Evolutionary conservation across 495 filamentous ascomycete species (phyloP).

Genomic region (Aspergillus homomorphus): DNA sequence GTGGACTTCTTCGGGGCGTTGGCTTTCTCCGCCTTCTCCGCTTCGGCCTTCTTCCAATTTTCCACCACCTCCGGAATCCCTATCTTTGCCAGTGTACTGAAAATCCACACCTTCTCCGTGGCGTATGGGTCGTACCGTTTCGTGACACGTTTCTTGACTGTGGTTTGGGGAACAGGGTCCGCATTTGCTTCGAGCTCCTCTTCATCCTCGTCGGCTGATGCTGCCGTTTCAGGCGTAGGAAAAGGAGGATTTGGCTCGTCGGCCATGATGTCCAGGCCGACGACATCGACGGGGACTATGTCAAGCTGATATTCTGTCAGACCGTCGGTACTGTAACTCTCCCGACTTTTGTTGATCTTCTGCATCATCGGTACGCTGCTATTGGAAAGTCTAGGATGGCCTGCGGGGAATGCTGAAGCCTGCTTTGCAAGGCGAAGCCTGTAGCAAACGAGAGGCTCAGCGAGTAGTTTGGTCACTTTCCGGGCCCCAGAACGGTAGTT

Average conservation of each 20-base stretch:
- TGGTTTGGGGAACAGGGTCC: constrained; percentile 26
- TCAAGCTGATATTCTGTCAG: constrained; percentile 73
- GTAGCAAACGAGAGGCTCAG: constrained; percentile 70
- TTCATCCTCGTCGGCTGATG: constrained; percentile 56
- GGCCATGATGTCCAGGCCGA: constrained; percentile 67
- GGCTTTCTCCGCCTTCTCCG: constrained; percentile 26
- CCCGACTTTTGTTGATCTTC: constrained; percentile 61
- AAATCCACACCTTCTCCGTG: constrained; percentile 70
- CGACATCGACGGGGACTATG: constrained; percentile 71
- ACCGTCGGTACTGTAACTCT: constrained; percentile 70
- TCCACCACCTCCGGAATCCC: constrained; percentile 71
- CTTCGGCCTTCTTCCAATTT: constrained; percentile 68
- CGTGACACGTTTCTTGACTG: constrained; percentile 42
- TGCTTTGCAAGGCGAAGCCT: constrained; percentile 49
- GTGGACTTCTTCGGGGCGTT: constrained; percentile 28
- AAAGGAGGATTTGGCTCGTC: constrained; percentile 61
- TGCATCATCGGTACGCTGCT: constrained; percentile 40
- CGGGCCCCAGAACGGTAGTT: constrained; percentile 69
- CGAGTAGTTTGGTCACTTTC: constrained; percentile 79
- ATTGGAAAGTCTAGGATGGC: constrained; percentile 27
- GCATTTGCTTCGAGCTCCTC: constrained; percentile 39
- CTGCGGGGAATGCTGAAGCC: constrained; percentile 19
- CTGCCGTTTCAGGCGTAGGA: constrained; percentile 41
- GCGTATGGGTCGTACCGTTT: constrained; percentile 65
- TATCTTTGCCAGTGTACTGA: constrained; percentile 64